phyloP scores from a whole-genome alignment of 148 eudicot genomes.

The Nepenthes mirabilis region DNA sequence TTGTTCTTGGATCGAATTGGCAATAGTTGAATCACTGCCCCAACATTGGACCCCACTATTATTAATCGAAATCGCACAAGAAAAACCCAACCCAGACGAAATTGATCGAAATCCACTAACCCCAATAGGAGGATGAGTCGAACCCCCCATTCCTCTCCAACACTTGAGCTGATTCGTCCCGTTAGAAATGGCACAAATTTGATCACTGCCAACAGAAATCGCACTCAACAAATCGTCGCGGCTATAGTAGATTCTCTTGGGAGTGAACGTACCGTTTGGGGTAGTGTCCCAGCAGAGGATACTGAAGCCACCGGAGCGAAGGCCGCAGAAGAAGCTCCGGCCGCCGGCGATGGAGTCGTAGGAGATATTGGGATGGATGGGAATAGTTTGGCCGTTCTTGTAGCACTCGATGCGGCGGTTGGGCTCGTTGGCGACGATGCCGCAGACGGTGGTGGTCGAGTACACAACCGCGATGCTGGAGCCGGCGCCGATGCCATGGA shows the following conservation, averaged over 20 bases:
- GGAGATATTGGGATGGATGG: constrained; percentile 32
- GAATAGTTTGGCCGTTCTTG: constrained; percentile 3
- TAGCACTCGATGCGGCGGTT: constrained; percentile 46
- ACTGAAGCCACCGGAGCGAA: constrained; percentile 48
- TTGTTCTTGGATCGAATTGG: constrained; percentile 24
- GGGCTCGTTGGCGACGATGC: constrained; percentile 35
- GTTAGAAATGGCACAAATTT: constrained; percentile 42
- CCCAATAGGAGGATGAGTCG: constrained; percentile 6
- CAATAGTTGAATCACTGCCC: constrained; percentile 31
- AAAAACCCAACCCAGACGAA: constrained; percentile 70
- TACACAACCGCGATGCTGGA: constrained; percentile 37
- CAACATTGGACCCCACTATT: constrained; percentile 42
- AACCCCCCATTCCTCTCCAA: constrained; percentile 18
- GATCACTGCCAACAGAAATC: constrained; percentile 50
- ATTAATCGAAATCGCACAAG: constrained; percentile 47
- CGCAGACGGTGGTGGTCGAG: constrained; percentile 47
- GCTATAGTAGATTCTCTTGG: constrained; percentile 49
- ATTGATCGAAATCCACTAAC: constrained; percentile 20
- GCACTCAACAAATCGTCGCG: constrained; percentile 10
- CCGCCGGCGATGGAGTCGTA: constrained; percentile 67
- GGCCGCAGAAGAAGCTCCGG: constrained; percentile 48
- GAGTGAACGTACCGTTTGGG: constrained; percentile 16
- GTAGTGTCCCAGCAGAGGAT: constrained; percentile 61
- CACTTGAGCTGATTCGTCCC: constrained; percentile 17
- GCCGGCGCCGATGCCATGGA: constrained; percentile 34